Evolutionary conservation across 2,329 filamentous ascomycete species (phyloP).

Genomic region (Hypoxylon sp.): DNA sequence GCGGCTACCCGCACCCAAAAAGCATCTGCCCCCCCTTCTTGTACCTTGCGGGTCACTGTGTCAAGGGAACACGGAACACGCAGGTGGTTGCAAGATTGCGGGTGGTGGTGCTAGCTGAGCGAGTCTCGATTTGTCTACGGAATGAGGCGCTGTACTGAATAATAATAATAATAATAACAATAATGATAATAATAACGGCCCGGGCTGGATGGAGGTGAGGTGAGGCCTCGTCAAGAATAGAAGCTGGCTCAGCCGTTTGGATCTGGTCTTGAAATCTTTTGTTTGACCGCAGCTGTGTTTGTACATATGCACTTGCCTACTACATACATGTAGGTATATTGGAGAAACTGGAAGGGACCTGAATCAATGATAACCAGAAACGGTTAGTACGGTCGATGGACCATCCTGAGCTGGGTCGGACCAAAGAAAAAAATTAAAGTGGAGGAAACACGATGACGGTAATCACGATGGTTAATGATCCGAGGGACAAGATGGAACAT

Average conservation of each 20-base stretch:
- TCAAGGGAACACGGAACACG: slow-evolving; percentile 34
- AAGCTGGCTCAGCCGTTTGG: slow-evolving; percentile 16
- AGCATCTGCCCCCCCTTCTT: slow-evolving; percentile 30
- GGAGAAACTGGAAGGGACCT: slow-evolving; percentile 36
- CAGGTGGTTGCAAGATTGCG: slow-evolving; percentile 16
- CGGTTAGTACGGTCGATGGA: slow-evolving; percentile 29
- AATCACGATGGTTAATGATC: slow-evolving; percentile 37
- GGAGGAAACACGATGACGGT: slow-evolving; percentile 30
- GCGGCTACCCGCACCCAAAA: slow-evolving; percentile 42
- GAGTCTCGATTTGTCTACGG: slow-evolving; percentile 14
- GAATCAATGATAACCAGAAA: slow-evolving; percentile 32
- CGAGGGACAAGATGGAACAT: slow-evolving; percentile 18
- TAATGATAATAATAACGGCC: too few species aligned
- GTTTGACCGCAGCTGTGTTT: slow-evolving; percentile 26
- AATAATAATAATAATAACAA: slow-evolving; percentile 1
- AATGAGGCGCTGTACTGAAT: slow-evolving; percentile 2
- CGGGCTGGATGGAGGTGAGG: background rate
- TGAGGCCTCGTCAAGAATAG: slow-evolving; percentile 20
- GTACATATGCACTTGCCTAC: slow-evolving; percentile 13
- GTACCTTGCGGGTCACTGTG: slow-evolving; percentile 40
- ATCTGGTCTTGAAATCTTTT: slow-evolving; percentile 23
- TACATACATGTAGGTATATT: too few species aligned
- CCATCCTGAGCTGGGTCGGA: slow-evolving; percentile 8
- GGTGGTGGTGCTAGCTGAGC: slow-evolving; percentile 6
- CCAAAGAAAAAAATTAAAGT: slow-evolving; percentile 34